These are phyloP conservation scores for Dictyostelium intermedium DNA, from an alignment of 78 protist species.

Conservation along the genomic window DNA sequence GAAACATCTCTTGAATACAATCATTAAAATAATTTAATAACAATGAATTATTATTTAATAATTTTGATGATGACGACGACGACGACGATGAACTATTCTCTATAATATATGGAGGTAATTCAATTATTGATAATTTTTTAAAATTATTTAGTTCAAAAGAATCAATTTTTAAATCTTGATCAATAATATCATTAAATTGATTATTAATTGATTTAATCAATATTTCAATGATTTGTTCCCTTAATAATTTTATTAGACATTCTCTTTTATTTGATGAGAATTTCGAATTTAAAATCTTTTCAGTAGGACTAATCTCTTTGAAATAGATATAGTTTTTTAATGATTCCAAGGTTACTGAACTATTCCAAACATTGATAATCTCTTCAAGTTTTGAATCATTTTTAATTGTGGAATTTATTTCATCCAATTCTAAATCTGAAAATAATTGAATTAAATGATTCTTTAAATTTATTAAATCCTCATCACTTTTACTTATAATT, in stretches of 20 bases:
- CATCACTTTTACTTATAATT: neutral
- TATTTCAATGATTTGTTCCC: neutral
- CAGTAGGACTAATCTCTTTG: neutral
- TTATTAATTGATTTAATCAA: neutral
- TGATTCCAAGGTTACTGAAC: neutral
- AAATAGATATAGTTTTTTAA: neutral
- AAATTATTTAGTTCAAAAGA: neutral
- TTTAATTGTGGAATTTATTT: neutral
- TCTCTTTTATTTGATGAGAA: neutral
- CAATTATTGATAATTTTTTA: neutral
- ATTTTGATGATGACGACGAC: neutral
- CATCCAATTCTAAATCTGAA: neutral
- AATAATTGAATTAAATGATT: neutral
- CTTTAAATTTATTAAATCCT: neutral
- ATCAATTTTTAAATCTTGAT: neutral
- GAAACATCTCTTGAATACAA: neutral
- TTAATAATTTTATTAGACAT: neutral
- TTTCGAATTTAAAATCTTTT: neutral
- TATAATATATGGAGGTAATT: neutral
- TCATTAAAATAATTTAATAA: constrained; percentile 11
- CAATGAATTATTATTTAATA: neutral
- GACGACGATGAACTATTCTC: neutral
- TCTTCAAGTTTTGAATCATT: neutral
- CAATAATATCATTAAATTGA: neutral
- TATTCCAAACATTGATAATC: neutral